A percentile compares a stretch with the other conserved stretches of the same genome.
These are phyloP conservation scores for Clavariopsis aquatica DNA, from an alignment of 495 filamentous ascomycete genomes.

Conservation along the genomic window DNA sequence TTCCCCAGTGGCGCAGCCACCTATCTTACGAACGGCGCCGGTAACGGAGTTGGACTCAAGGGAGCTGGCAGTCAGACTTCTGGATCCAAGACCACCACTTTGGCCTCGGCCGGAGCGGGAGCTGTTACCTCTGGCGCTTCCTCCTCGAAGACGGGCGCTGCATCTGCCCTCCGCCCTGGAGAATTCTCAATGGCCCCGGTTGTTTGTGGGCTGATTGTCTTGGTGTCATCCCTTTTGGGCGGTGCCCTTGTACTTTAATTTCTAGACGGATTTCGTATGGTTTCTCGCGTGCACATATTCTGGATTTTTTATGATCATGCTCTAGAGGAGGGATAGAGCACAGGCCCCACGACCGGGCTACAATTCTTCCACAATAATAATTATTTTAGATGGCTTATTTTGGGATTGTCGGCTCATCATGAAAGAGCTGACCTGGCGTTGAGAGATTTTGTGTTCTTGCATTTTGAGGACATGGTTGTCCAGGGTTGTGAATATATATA, in stretches of 20 bases:
- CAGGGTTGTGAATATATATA: conserved; percentile 27
- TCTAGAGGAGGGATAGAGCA: too few relatives aligned
- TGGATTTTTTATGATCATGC: conserved; percentile 1
- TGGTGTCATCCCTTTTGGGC: conserved; percentile 62
- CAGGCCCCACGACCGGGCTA: too few relatives aligned
- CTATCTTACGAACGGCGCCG: conserved; percentile 74
- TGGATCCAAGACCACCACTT: conserved; percentile 60
- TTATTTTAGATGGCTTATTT: conserved; percentile 28
- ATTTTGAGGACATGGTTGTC: conserved; percentile 19
- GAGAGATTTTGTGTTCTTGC: background rate
- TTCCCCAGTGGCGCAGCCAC: conserved; percentile 69
- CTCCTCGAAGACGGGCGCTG: conserved; percentile 41
- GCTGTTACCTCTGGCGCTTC: conserved; percentile 28
- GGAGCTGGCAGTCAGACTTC: conserved; percentile 74
- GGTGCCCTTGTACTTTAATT: conserved; percentile 57
- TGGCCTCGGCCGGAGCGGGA: conserved; percentile 65
- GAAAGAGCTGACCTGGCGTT: conserved; percentile 24
- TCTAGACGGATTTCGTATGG: background rate
- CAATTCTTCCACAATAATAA: conserved; percentile 27
- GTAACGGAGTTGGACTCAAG: conserved; percentile 67
- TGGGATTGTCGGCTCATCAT: conserved; percentile 24
- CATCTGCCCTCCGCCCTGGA: conserved; percentile 39
- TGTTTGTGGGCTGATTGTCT: conserved; percentile 39
- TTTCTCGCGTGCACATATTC: background rate
- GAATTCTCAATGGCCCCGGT: conserved; percentile 37